A percentile compares a stretch with the other conserved stretches of the same genome.
These are phyloP conservation scores for Ogataea nonfermentans DNA, from an alignment of 805 yeast species.

Conservation along the genomic window DNA sequence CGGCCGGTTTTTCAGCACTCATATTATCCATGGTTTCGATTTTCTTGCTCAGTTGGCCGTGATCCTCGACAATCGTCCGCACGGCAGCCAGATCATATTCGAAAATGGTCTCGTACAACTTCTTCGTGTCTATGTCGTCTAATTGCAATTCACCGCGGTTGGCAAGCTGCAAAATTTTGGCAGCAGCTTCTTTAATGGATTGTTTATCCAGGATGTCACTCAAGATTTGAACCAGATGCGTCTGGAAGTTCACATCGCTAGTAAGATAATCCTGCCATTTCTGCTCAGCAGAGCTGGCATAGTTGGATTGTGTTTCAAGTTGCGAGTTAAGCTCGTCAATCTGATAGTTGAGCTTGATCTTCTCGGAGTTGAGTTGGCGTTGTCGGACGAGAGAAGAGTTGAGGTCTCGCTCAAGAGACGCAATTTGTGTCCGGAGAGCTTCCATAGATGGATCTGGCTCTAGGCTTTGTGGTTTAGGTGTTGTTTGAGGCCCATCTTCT, in stretches of 20 bases:
- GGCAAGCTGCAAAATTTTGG: slow-evolving; percentile 44
- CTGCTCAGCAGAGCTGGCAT: slow-evolving; percentile 11
- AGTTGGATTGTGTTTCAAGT: slow-evolving; percentile 34
- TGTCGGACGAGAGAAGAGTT: slow-evolving; percentile 17
- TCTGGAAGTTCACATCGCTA: slow-evolving; percentile 44
- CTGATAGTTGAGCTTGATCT: slow-evolving; percentile 34
- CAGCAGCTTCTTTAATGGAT: slow-evolving; percentile 58
- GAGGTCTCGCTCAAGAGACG: slow-evolving; percentile 8
- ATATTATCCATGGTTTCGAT: slow-evolving; percentile 5
- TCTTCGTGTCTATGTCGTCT: slow-evolving; percentile 30
- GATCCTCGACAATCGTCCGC: slow-evolving; percentile 56
- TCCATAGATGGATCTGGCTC: slow-evolving; percentile 1
- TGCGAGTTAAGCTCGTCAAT: slow-evolving; percentile 35
- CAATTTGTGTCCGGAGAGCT: slow-evolving; percentile 4
- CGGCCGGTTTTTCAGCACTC: slow-evolving; percentile 8
- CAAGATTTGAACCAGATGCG: slow-evolving; percentile 49
- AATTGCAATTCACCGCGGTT: slow-evolving; percentile 28
- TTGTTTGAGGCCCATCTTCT: no score
- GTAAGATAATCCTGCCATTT: slow-evolving; percentile 18
- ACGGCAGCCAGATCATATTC: slow-evolving; percentile 61
- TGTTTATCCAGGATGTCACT: slow-evolving; percentile 55
- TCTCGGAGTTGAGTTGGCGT: slow-evolving; percentile 18
- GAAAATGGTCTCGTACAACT: slow-evolving; percentile 33
- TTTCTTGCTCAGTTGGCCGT: slow-evolving; percentile 33
- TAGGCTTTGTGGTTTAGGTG: not conserved